Evolutionary conservation across 139 green algal species (phyloP).

Genomic region (Coccomyxa sp.): DNA sequence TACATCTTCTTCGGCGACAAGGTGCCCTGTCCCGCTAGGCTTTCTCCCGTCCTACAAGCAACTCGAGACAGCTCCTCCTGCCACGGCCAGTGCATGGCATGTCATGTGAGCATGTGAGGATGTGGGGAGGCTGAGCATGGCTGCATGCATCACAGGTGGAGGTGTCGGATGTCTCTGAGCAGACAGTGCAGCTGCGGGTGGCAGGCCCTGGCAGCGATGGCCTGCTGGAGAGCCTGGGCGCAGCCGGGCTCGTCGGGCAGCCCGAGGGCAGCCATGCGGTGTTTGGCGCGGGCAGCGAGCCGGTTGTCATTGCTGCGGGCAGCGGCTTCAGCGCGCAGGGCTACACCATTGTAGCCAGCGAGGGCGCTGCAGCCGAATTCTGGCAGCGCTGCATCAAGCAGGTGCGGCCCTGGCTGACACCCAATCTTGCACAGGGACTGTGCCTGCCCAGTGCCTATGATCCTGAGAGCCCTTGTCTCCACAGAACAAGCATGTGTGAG

Average conservation of each 20-base stretch:
- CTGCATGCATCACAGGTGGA: conserved; percentile 29
- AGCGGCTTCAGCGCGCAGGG: conserved; percentile 21
- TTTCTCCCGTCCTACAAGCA: no score
- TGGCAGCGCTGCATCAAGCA: background rate
- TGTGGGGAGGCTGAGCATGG: background rate
- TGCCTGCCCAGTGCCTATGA: background rate
- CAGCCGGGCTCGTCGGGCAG: conserved; percentile 6
- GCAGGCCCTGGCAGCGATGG: conserved; percentile 52
- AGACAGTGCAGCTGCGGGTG: conserved; percentile 57
- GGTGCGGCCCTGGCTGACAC: no score
- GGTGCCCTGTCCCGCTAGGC: no score
- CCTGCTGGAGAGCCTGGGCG: conserved; percentile 55
- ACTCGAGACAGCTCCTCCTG: no score
- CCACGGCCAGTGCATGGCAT: conserved; percentile 5
- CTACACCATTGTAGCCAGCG: background rate
- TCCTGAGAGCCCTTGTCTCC: background rate
- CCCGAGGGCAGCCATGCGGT: conserved; percentile 35
- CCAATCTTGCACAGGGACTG: no score
- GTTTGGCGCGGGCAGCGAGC: conserved; percentile 48
- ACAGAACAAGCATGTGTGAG: no score
- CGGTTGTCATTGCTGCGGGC: conserved; percentile 44
- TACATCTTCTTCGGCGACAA: conserved; percentile 74
- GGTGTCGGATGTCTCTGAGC: conserved; percentile 45
- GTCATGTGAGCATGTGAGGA: background rate
- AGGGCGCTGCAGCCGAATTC: background rate